Conservation (phyloP, 202 grass and related monocot species). For the Zizania palustris region DNA sequence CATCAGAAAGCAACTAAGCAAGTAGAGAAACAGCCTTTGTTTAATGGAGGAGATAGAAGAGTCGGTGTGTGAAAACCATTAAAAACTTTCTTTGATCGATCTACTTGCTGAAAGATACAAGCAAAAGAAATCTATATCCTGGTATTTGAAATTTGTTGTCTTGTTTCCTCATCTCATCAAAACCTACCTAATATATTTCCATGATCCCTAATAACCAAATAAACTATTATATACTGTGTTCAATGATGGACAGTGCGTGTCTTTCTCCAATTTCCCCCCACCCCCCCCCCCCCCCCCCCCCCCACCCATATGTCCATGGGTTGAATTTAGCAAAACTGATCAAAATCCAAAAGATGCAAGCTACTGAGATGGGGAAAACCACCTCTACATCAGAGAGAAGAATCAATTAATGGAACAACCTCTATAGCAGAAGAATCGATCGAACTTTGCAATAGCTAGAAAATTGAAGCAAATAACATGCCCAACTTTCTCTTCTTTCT, state of each 20-base stretch:
- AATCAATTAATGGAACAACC: not conserved
- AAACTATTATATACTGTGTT: conserved; percentile 32
- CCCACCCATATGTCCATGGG: not conserved
- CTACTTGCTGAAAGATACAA: conserved; percentile 58
- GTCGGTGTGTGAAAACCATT: conserved; percentile 52
- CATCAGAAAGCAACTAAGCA: conserved; percentile 41
- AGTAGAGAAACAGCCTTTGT: conserved; percentile 23
- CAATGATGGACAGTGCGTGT: not conserved
- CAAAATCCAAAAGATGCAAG: conserved; percentile 2
- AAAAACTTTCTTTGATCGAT: conserved; percentile 44
- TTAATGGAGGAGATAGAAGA: conserved; percentile 58
- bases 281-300: too few species aligned
- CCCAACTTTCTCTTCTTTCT: not conserved
- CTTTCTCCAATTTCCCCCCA: conserved; percentile 13
- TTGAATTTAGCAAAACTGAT: conserved; percentile 3
- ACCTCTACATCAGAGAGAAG: not conserved
- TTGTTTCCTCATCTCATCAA: conserved; percentile 32
- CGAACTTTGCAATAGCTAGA: not conserved
- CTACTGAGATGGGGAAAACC: not conserved
- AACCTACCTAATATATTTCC: conserved; percentile 49
- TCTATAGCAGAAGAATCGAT: conserved; percentile 3
- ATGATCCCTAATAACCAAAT: conserved; percentile 59
- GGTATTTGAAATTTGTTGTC: conserved; percentile 31
- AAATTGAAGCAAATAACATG: not conserved
- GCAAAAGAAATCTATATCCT: conserved; percentile 53